Evolutionary conservation across 352 stramenopile genomes (phyloP).

Genomic region (Thalassiosira hispida): DNA sequence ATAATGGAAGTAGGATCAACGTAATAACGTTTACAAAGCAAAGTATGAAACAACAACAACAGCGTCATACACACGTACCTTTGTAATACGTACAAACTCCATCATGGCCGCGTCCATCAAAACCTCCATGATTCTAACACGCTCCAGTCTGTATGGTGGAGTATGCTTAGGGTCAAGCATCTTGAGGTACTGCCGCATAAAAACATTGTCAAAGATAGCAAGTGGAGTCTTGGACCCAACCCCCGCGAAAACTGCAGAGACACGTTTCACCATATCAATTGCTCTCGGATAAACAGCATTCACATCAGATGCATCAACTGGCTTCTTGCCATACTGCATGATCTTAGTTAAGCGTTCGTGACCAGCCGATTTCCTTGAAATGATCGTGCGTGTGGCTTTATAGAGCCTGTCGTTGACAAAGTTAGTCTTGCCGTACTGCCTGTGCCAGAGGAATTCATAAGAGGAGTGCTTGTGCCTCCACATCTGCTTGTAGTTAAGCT

Average conservation of each 20-base stretch:
- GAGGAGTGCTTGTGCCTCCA: constrained; percentile 27
- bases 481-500: constrained; percentile 2
- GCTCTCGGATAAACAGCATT: neutral
- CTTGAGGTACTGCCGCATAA: neutral
- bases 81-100: constrained; percentile 16
- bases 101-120: constrained; percentile 24
- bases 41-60: too few relatives aligned
- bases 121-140: constrained; percentile 9
- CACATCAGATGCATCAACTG: neutral
- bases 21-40: too few relatives aligned
- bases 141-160: constrained; percentile 15
- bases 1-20: too few relatives aligned
- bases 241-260: neutral
- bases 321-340: neutral
- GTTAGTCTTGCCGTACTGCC: neutral
- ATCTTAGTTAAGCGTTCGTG: neutral
- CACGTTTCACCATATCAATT: constrained; percentile 10
- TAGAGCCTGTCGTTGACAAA: constrained; percentile 11
- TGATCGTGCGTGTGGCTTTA: constrained; percentile 1
- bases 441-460: constrained; percentile 18
- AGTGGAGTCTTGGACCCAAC: constrained; percentile 1
- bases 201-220: constrained; percentile 7
- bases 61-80: neutral
- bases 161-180: constrained; percentile 16
- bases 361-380: neutral